Evolutionary conservation across 768 basidiomycete genomes (phyloP), one percentile per base, ranked within the genome.

Genomic region (Phaffia tasmanica): DNA sequence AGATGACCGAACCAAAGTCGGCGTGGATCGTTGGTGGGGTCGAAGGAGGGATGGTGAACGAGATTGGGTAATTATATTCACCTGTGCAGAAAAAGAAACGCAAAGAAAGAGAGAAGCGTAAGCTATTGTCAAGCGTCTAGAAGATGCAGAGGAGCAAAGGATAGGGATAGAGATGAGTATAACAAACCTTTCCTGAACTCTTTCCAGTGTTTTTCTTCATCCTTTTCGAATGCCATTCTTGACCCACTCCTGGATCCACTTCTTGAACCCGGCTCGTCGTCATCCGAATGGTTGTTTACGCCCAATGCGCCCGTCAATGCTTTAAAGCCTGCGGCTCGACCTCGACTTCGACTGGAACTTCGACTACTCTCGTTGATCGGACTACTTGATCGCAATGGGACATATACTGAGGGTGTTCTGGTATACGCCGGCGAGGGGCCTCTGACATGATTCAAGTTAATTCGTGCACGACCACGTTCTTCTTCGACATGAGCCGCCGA

Each of bases 1-100:
- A 99, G 1, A 74, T 74, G 16, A 95, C 84, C 2, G 83, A 81
- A 11, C 92, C 94, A 70, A 83, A 86, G 49, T 85, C 83, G 68
- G 85, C 85, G 53, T 80, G 79, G 69, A 93, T 79, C 0, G 85
- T 84, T 1, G 94, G 89, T 2, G 92, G 90, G 3, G 86, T 81
- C 67, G 83, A 81, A 6, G 83, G 80, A 0, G 94, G 89, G 64
- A 99, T 85, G 21, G 85, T 80, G 75, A 97, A 92, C 18, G 88
- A 88, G 72, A 99, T 87, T 2, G 94, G 94, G 76, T 90, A 98
- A 21, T 86, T 89, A 75, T 98, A 97, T 6, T 84, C 87, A 23
- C 92, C 92, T 88, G 71, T 42, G 35, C 11, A 11, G 11, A 42
- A 11, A 42, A 11, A 35, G 47, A 4, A 18, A 50, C 29, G 27